Evolutionary conservation across 441 rosid genomes (phyloP).

Genomic region (Populus hybrid): DNA sequence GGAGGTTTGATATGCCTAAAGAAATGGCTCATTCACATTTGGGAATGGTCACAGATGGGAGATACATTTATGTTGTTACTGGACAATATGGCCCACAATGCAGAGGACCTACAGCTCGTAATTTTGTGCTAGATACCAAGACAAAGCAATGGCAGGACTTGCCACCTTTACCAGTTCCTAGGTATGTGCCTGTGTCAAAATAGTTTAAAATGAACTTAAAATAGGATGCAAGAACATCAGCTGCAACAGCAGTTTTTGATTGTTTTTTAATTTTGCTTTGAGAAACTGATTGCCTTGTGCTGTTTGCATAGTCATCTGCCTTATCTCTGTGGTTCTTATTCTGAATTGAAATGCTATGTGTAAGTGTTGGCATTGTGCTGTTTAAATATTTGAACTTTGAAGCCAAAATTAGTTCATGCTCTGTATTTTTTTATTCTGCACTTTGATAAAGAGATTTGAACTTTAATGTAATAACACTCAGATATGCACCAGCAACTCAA

Average conservation of each 20-base stretch:
- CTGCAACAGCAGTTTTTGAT: background rate
- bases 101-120: conserved; percentile 81
- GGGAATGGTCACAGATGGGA: conserved; percentile 96
- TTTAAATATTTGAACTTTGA: background rate
- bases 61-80: conserved; percentile 74
- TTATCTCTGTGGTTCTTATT: background rate
- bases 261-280: background rate
- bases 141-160: conserved; percentile 75
- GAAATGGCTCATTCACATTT: conserved; percentile 99
- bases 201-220: conserved; percentile 3
- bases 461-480: conserved; percentile 25
- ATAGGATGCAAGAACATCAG: background rate
- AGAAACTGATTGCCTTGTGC: background rate
- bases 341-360: background rate
- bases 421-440: conserved; percentile 2
- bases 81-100: conserved; percentile 98
- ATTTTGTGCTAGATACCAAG: conserved; percentile 78
- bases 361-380: background rate
- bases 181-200: conserved; percentile 42
- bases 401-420: background rate
- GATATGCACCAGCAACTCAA: conserved; percentile 96
- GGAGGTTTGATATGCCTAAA: conserved; percentile 88
- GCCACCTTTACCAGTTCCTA: conserved; percentile 74
- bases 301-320: background rate
- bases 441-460: conserved; percentile 12